Evolutionary conservation across 2,329 filamentous ascomycete genomes (phyloP).

Genomic region (Neodidymelliopsis sp.): DNA sequence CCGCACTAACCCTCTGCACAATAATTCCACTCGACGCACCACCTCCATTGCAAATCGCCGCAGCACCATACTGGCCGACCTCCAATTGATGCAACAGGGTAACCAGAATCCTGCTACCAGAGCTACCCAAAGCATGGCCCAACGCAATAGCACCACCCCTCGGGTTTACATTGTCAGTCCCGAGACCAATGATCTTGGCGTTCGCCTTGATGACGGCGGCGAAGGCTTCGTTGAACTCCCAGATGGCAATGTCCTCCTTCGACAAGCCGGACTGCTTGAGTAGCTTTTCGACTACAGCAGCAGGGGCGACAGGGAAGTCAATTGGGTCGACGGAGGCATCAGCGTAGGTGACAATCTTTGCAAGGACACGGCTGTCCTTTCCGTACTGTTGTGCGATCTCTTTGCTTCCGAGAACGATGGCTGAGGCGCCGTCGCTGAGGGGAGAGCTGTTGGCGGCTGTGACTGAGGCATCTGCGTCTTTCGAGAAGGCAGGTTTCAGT

Average conservation of each 20-base stretch:
- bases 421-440: constrained; percentile 93
- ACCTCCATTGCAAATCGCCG: constrained; percentile 96
- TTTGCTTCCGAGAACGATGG: constrained; percentile 83
- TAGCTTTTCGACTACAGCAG: constrained; percentile 90
- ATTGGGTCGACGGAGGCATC: constrained; percentile 89
- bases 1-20: constrained; percentile 72
- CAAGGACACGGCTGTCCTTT: constrained; percentile 79
- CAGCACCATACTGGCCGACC: constrained; percentile 91
- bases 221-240: constrained; percentile 99
- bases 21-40: constrained; percentile 91
- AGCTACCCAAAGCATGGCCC: constrained; percentile 92
- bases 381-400: constrained; percentile 83
- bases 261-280: constrained; percentile 88
- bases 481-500: constrained; percentile 90
- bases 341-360: constrained; percentile 82
- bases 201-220: constrained; percentile 95
- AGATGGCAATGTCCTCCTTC: constrained; percentile 89
- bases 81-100: constrained; percentile 91
- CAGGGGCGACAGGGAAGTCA: constrained; percentile 92
- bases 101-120: constrained; percentile 87
- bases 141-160: constrained; percentile 91
- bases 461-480: constrained; percentile 87
- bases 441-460: constrained; percentile 95
- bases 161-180: constrained; percentile 82
- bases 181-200: constrained; percentile 85